Evolutionary conservation across 495 filamentous ascomycete species (phyloP), one percentile per base, ranked within the genome.

Genomic region (Xylaria longipes): DNA sequence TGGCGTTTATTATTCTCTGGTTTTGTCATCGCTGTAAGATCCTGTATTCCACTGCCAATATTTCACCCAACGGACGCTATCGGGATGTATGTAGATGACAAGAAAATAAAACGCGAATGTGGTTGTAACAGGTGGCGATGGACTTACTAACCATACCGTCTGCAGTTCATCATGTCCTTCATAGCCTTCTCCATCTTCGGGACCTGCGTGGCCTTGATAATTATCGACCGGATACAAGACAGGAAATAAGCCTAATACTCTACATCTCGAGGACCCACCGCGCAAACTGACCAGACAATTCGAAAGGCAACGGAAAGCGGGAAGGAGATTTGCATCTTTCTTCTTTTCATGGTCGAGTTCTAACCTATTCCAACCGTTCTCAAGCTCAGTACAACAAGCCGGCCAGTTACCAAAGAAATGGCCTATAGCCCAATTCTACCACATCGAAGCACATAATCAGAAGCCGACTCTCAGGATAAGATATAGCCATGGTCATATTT

Each of bases 121-220:
- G 50, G 9, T 54, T 5, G 2, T 20, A 67, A 33, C 52, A 8
- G 0, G 0, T 50, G 37, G 25, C 25, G 11, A 17, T 4, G 57
- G 3, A 8, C 31, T 12, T 50, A 37, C 58, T 63, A 20, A 70
- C 45, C 5, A 64, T 27, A 14, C 9, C 8, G 22, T 1, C n/a
- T 8, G 11, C 29, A 71, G 69, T 71, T 56, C 87, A 83, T 94
- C 29, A 91, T 97, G 80, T 90, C 88, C 0, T 82, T 93, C 14
- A 89, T 97, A 22, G 90, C 94, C n/a, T 81, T 87, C 27, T 89
- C 87, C 9, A 98, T 98, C 72, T 83, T 97, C 39, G 93, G 89
- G 20, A 90, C 93, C 56, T 97, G 94, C 65, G 74, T 89, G 1
- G 77, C 86, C n/a, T 77, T 89, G 22, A 68, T 89, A 29, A 77